Evolutionary conservation across 495 filamentous ascomycete genomes (phyloP), one percentile per base, ranked within the genome.

Genomic region (Talaromyces stipitatus): DNA sequence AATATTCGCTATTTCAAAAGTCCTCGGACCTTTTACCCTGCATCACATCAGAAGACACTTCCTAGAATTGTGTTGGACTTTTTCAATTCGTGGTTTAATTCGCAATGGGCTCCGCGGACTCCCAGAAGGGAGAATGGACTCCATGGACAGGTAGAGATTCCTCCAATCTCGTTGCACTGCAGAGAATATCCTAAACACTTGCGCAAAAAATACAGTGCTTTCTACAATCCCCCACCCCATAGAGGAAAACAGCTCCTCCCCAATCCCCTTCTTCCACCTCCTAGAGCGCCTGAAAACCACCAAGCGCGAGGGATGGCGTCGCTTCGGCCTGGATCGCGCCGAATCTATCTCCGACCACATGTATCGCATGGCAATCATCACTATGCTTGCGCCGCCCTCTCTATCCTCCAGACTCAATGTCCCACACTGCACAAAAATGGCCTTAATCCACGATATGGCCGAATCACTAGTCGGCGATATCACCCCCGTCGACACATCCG

Each of bases 331-430:
- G 66, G 63, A 81, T 38, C 64, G 80, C 55, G 72, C 71, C 58
- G 94, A 98, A 72, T 94, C 89, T 1, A 96, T 98, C 69, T 81
- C 90, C 24, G 94, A 98, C 72, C 94, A 98, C 77, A 98, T 98
- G 94, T 97, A 98, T 72, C 90, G 94, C 66, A 98, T 98, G 94
- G 90, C 92, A 50, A 83, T 98, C 65, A 89, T 97, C 73, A 89
- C 89, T 30, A 88, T 98, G 84, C 80, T 97, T 53, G 91, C 90
- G n/a, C 95, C 94, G 16, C 74, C 86, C 0, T 76, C 89, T 12
- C 81, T 95, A 10, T 74, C 85, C 9, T 66, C 79, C 10, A 75
- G 73, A 27, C 69, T 98, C 62, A 84, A 97, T 68, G 79, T 96
- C 59, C 75, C 82, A 2, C 86, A 84, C 61, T 97, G 94, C 78